phyloP scores from a whole-genome alignment of 495 filamentous ascomycete species.

The Talaromyces proteolyticus region DNA sequence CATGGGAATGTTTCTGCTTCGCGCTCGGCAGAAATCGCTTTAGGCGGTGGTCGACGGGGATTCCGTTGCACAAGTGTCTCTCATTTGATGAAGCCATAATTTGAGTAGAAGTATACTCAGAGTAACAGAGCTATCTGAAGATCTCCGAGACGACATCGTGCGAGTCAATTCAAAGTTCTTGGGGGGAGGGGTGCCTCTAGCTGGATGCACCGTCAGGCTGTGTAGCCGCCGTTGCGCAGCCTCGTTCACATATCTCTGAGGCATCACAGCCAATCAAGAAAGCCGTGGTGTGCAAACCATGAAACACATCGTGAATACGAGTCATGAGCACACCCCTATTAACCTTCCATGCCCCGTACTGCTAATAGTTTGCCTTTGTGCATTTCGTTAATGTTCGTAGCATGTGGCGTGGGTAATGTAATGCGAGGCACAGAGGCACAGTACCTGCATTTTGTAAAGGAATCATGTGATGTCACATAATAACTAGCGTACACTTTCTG shows the following conservation, averaged over 20 bases:
- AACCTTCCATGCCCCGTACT: too few species aligned
- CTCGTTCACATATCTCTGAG: background rate
- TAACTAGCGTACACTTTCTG: too few species aligned
- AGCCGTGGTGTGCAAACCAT: too few species aligned
- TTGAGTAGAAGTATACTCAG: too few species aligned
- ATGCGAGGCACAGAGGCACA: too few species aligned
- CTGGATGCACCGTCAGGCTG: background rate
- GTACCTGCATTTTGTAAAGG: too few species aligned
- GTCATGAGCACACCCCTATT: too few species aligned
- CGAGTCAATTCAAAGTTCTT: background rate
- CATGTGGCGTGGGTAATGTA: too few species aligned
- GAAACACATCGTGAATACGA: too few species aligned
- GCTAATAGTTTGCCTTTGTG: too few species aligned
- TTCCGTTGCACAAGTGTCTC: slow-evolving; percentile 1
- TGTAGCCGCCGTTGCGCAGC: background rate
- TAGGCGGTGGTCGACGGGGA: background rate
- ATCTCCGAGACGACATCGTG: background rate
- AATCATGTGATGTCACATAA: too few species aligned
- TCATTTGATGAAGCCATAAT: background rate
- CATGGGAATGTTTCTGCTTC: background rate
- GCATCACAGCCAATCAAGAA: slow-evolving; percentile 1
- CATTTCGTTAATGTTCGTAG: too few species aligned
- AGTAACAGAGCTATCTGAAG: background rate
- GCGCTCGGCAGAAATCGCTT: background rate
- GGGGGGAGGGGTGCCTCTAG: background rate